These are phyloP conservation scores for Papilionanthe hybrid DNA, from an alignment of 116 monocot genomes.

Conservation along the genomic window DNA sequence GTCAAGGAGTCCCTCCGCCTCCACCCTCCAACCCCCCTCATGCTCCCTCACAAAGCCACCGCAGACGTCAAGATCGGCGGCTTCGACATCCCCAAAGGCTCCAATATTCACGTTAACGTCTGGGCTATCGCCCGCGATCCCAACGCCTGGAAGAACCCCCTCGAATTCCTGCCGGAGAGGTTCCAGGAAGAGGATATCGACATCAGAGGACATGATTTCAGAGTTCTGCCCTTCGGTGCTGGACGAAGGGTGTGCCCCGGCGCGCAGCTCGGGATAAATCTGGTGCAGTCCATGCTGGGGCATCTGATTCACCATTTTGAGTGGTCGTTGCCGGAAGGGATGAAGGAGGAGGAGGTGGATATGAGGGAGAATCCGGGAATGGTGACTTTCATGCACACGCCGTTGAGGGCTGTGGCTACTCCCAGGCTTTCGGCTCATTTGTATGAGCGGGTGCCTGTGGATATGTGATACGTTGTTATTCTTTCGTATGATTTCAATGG, in stretches of 20 bases:
- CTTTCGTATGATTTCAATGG: too few relatives aligned
- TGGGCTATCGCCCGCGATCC: constrained; percentile 78
- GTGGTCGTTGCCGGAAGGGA: constrained; percentile 56
- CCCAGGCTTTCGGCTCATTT: constrained; percentile 43
- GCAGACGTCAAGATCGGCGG: constrained; percentile 65
- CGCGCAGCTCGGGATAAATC: constrained; percentile 62
- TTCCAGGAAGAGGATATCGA: constrained; percentile 63
- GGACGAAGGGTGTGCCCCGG: constrained; percentile 81
- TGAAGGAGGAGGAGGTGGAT: constrained; percentile 43
- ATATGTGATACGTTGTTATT: constrained; percentile 9
- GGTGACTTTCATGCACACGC: constrained; percentile 61
- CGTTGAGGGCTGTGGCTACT: constrained; percentile 45
- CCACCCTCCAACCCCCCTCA: constrained; percentile 85
- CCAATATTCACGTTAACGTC: constrained; percentile 65
- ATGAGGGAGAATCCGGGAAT: constrained; percentile 70
- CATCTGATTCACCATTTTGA: constrained; percentile 70
- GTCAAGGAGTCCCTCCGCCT: constrained; percentile 85
- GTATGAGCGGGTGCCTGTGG: constrained; percentile 26
- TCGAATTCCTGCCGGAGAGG: constrained; percentile 58
- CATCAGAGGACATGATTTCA: constrained; percentile 65
- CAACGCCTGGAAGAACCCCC: constrained; percentile 44
- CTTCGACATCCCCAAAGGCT: constrained; percentile 75
- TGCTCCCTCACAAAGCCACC: constrained; percentile 88
- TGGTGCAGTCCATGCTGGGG: constrained; percentile 67
- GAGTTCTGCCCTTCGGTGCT: constrained; percentile 68